phyloP scores from a whole-genome alignment of 1,139 yeast species.

The Sugiyamaella sp. region DNA sequence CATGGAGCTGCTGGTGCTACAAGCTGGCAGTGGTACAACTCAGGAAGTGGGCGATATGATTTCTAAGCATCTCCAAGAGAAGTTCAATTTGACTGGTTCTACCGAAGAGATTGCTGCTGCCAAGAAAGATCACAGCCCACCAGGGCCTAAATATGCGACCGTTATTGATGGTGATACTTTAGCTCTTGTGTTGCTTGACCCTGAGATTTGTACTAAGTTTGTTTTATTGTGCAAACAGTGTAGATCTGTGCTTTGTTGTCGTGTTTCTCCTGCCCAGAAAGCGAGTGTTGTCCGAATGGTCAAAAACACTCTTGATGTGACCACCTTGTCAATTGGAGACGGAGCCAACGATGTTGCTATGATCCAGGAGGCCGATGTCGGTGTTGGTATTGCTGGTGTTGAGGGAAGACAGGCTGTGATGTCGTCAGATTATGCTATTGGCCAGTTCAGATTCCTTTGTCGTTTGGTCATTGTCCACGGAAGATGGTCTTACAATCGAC shows the following conservation, averaged over 20 bases:
- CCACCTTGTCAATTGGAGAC: constrained; percentile 94
- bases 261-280: constrained; percentile 98
- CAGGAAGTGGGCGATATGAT: constrained; percentile 57
- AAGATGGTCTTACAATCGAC: constrained; percentile 91
- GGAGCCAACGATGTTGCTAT: constrained; percentile 98
- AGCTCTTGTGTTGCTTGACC: constrained; percentile 59
- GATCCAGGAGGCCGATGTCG: constrained; percentile 98
- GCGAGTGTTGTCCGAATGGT: constrained; percentile 93
- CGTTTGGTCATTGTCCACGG: constrained; percentile 88
- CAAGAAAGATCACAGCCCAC: constrained; percentile 72
- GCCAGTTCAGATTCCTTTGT: constrained; percentile 85
- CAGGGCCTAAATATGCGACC: constrained; percentile 74
- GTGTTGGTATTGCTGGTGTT: constrained; percentile 97
- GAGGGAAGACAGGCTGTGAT: constrained; percentile 99
- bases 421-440: constrained; percentile 97
- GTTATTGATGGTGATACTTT: constrained; percentile 93
- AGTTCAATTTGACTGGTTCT: constrained; percentile 67
- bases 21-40: constrained; percentile 39
- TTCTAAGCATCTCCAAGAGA: constrained; percentile 57
- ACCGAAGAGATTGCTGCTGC: constrained; percentile 60
- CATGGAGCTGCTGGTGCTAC: constrained; percentile 78
- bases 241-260: constrained; percentile 91
- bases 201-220: constrained; percentile 60
- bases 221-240: constrained; percentile 89
- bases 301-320: constrained; percentile 75